phyloP scores from a whole-genome alignment of 78 protist genomes.

The Dictyostelium discoideum region DNA sequence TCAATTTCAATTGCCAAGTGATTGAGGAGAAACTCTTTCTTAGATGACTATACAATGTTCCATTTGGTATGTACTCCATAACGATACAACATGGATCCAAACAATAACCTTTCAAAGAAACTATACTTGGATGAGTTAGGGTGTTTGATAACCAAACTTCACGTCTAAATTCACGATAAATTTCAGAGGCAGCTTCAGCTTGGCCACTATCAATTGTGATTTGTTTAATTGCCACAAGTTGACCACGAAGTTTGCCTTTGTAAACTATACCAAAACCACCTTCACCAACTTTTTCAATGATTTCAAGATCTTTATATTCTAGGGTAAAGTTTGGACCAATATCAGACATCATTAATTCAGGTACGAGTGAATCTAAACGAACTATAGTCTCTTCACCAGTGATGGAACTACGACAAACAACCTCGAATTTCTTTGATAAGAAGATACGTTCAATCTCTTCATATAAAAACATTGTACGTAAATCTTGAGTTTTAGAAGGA shows the following conservation, averaged over 20 bases:
- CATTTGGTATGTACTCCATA: conserved; percentile 72
- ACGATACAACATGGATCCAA: conserved; percentile 71
- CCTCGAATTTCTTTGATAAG: conserved; percentile 11
- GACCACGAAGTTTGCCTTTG: conserved; percentile 51
- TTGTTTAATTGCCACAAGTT: conserved; percentile 54
- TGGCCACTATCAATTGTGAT: background rate
- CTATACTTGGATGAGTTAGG: conserved; percentile 48
- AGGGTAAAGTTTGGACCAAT: conserved; percentile 47
- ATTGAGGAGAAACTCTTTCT: background rate
- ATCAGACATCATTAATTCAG: conserved; percentile 61
- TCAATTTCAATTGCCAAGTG: conserved; percentile 28
- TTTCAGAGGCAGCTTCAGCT: background rate
- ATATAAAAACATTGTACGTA: conserved; percentile 40
- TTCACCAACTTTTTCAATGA: conserved; percentile 73
- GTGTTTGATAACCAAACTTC: conserved; percentile 78
- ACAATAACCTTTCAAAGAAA: conserved; percentile 58
- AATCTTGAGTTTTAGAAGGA: background rate
- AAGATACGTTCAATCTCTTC: conserved; percentile 53
- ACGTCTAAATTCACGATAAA: conserved; percentile 68
- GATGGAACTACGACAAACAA: conserved; percentile 6
- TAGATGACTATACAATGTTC: conserved; percentile 45
- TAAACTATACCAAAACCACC: conserved; percentile 73
- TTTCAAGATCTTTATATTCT: conserved; percentile 64
- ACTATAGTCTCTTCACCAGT: conserved; percentile 25
- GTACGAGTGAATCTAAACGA: conserved; percentile 30